Conservation (phyloP, 345 rosid genomes). For the Capsella bursapastoris region DNA sequence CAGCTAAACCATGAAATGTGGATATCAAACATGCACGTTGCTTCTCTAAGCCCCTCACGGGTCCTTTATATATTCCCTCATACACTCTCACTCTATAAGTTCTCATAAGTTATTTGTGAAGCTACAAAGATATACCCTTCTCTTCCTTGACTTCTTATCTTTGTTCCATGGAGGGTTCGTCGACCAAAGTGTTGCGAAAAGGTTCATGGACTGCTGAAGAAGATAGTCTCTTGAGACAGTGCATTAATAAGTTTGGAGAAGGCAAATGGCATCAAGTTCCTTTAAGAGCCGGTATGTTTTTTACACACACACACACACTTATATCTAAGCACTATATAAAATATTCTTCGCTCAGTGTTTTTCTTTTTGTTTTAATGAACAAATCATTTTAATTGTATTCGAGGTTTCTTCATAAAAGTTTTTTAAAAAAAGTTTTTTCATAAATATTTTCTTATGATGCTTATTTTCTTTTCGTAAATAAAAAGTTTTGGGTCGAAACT, state of each 20-base stretch:
- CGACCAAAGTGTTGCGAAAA: slow-evolving; percentile 45
- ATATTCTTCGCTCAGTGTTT: neutral
- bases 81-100: neutral
- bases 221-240: slow-evolving; percentile 52
- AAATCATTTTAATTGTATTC: too few relatives aligned
- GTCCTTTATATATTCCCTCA: slow-evolving; percentile 13
- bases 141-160: neutral
- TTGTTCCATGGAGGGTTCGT: slow-evolving; percentile 36
- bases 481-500: too few relatives aligned
- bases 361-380: neutral
- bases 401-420: too few relatives aligned
- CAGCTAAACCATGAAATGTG: slow-evolving; percentile 19
- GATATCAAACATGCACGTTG: slow-evolving; percentile 37
- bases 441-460: too few relatives aligned
- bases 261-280: slow-evolving; percentile 60
- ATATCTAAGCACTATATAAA: neutral
- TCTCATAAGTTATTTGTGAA: slow-evolving; percentile 7
- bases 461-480: too few relatives aligned
- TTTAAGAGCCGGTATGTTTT: slow-evolving; percentile 45
- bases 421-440: too few relatives aligned
- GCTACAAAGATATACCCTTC: neutral
- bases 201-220: slow-evolving; percentile 62
- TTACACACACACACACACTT: neutral
- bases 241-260: slow-evolving; percentile 52
- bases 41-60: slow-evolving; percentile 3